Conservation (phyloP, 176 grass and related monocot species). For the Oryza nivara region DNA sequence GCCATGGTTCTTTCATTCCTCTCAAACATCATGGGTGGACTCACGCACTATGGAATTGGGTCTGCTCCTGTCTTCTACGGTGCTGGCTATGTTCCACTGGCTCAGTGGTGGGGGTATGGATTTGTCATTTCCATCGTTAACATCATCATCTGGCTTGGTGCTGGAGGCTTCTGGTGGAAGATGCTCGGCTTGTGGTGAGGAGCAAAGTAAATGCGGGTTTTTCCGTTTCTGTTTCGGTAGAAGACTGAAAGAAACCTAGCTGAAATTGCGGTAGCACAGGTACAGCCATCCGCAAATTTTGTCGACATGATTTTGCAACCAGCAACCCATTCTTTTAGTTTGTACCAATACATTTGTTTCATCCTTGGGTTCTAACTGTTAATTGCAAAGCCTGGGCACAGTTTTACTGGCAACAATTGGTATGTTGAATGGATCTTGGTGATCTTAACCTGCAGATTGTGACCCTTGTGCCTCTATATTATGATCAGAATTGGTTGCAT, state of each 20-base stretch:
- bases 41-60: conserved; percentile 92
- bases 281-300: conserved; percentile 49
- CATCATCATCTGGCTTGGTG: conserved; percentile 89
- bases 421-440: background rate
- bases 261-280: conserved; percentile 28
- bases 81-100: conserved; percentile 79
- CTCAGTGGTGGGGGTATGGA: conserved; percentile 93
- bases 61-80: conserved; percentile 96
- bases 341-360: conserved; percentile 46
- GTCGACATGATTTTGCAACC: conserved; percentile 48
- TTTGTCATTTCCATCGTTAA: conserved; percentile 85
- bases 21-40: conserved; percentile 93
- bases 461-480: too few species aligned
- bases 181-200: conserved; percentile 93
- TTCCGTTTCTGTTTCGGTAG: background rate
- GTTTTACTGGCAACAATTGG: conserved; percentile 27
- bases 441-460: background rate
- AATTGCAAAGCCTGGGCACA: conserved; percentile 41
- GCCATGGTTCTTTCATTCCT: conserved; percentile 91
- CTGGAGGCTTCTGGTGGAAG: conserved; percentile 97
- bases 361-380: conserved; percentile 14
- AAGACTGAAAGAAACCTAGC: conserved; percentile 32
- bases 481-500: background rate
- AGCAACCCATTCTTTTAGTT: conserved; percentile 48
- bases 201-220: conserved; percentile 18